A percentile compares a stretch with the other conserved stretches of the same genome.
These are phyloP conservation scores for Citrus australasica DNA, from an alignment of 345 rosid species.

Conservation along the genomic window DNA sequence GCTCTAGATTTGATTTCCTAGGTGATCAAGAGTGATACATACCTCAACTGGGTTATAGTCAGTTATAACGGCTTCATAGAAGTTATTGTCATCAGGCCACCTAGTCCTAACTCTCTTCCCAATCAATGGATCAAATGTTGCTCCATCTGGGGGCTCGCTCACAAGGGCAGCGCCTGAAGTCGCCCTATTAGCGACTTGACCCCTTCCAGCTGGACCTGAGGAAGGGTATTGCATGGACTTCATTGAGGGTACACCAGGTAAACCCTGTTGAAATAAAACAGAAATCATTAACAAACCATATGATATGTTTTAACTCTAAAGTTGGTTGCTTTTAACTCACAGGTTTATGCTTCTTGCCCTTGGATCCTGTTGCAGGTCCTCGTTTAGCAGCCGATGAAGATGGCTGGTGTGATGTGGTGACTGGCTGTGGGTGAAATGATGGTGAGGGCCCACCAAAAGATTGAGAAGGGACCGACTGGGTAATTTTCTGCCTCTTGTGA, in stretches of 20 bases:
- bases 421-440: conserved; percentile 56
- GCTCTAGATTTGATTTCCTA: conserved; percentile 1
- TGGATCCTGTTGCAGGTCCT: conserved; percentile 50
- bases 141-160: conserved; percentile 48
- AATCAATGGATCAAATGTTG: conserved; percentile 42
- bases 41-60: conserved; percentile 64
- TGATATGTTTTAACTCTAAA: not conserved
- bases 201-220: conserved; percentile 56
- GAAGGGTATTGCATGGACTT: conserved; percentile 53
- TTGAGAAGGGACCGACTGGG: conserved; percentile 52
- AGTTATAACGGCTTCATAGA: conserved; percentile 83
- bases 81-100: conserved; percentile 96
- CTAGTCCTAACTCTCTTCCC: conserved; percentile 77
- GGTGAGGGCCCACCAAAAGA: conserved; percentile 57
- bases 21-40: conserved; percentile 18
- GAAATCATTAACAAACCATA: not conserved
- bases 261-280: conserved; percentile 38
- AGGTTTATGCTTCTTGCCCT: conserved; percentile 73
- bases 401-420: conserved; percentile 51
- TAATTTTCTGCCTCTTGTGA: conserved; percentile 69
- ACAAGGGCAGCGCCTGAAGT: conserved; percentile 44
- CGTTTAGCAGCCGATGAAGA: conserved; percentile 57
- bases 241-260: conserved; percentile 58
- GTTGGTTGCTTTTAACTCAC: conserved; percentile 39
- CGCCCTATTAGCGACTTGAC: conserved; percentile 50